Percentiles rank a stretch among this genome's conserved stretches.
Evolutionary conservation across 345 rosid genomes (phyloP).

Genomic region (Pelargonium nanum): DNA sequence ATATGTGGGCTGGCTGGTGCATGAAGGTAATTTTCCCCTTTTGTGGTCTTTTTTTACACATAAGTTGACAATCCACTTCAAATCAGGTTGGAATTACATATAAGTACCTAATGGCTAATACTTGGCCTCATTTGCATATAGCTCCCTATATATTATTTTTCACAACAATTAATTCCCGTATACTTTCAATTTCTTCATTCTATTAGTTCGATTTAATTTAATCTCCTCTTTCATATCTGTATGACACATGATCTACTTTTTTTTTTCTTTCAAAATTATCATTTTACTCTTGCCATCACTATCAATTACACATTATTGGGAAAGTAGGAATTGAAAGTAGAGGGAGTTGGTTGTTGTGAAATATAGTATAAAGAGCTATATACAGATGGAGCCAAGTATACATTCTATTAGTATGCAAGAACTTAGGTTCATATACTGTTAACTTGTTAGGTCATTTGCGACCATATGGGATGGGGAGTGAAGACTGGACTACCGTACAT

Average conservation of each 20-base stretch:
- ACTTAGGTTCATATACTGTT: not conserved
- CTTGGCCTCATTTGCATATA: no score
- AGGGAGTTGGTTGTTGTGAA: not conserved
- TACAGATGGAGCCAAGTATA: no score
- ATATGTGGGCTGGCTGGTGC: slow-evolving; percentile 56
- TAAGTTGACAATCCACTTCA: not conserved
- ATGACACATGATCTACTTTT: no score
- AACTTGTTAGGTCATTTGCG: slow-evolving; percentile 28
- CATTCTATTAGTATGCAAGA: not conserved
- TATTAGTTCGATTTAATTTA: no score
- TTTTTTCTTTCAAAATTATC: no score
- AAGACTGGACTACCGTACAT: slow-evolving; percentile 42
- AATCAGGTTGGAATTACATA: not conserved
- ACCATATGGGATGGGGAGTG: slow-evolving; percentile 37
- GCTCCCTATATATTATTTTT: no score
- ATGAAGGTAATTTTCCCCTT: slow-evolving; percentile 19
- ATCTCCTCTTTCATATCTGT: no score
- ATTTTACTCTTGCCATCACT: no score
- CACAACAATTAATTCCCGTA: no score
- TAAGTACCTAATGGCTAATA: not conserved
- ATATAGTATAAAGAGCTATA: not conserved
- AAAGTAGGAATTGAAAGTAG: not conserved
- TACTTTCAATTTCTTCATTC: no score
- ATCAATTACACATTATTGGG: not conserved
- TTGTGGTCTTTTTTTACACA: not conserved